Evolutionary conservation across 2,329 filamentous ascomycete genomes (phyloP).

Genomic region (Trichoderma atroviride): DNA sequence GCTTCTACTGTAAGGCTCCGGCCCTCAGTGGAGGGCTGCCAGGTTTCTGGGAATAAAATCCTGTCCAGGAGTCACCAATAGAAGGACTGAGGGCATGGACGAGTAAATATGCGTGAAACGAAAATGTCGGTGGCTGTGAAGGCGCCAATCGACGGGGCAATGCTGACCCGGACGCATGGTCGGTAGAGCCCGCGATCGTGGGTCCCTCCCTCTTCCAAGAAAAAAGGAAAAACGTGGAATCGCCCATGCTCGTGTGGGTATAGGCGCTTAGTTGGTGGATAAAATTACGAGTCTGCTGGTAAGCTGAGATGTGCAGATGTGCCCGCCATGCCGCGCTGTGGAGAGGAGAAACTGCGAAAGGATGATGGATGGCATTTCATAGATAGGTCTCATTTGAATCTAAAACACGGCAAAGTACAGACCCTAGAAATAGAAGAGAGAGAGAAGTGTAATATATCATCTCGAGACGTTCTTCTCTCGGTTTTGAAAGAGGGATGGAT

Average conservation of each 20-base stretch:
- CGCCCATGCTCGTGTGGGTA: slow-evolving; percentile 9
- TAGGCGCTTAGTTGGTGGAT: slow-evolving; percentile 9
- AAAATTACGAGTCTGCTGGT: background rate
- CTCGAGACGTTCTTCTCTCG: background rate
- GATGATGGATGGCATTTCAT: background rate
- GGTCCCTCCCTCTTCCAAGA: background rate
- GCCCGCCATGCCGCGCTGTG: background rate
- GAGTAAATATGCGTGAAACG: background rate
- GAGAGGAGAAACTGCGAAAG: background rate
- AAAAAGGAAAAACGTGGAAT: background rate
- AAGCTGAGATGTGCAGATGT: background rate
- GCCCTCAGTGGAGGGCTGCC: background rate
- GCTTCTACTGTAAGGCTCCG: background rate
- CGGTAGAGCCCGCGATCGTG: background rate
- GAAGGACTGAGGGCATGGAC: background rate
- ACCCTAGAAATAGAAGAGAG: background rate
- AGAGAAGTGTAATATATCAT: background rate
- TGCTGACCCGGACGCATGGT: slow-evolving; percentile 1
- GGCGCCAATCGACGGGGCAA: background rate
- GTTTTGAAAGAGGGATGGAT: background rate
- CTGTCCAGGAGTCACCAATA: background rate
- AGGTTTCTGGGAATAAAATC: background rate
- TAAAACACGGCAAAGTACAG: background rate
- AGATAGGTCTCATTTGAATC: too few relatives aligned
- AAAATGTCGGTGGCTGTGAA: slow-evolving; percentile 12